Base-by-base conservation (phyloP, 495 filamentous ascomycete genomes). In the Penicillium flavigenum region DNA sequence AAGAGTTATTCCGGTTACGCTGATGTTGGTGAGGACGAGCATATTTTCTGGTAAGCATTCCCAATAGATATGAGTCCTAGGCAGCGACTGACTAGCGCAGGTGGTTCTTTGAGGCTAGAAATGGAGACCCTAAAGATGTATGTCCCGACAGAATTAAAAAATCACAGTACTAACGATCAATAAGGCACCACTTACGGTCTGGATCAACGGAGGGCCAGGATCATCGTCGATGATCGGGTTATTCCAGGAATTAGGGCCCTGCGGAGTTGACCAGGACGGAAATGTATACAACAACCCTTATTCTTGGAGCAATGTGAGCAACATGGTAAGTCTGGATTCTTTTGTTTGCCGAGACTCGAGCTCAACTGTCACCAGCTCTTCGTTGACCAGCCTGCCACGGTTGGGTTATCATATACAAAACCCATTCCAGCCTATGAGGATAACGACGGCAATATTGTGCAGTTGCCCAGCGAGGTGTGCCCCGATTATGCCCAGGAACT, bases 1-100 rank as follows among this genome's bases (percentile, higher is more conserved):
- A 86, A 86, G 66, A 84, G 80, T 54, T 88, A 83, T 67, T 82
- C 81, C 26, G 86, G 86, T 4, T 89, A 88, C 59, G 81, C 84
- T 12, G 86, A 88, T 70, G 78, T 88, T 32, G 74, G 61, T 2
- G 80, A 82, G 49, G 64, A 84, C 61, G 67, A 86, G 63, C 86
- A 88, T 61, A 83, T 85, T 44, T 88, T 87, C 71, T 88, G 78
- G 63, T 65, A 45, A 59, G 52, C 17, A 14, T 22, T 36, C 20
- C n/a, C n/a, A 7, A 38, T 54, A 16, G 20, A n/a, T 2, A 8
- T 17, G 36, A 17, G 36, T 7, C 36, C 36, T 9, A 39, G 36
- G 6, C 36, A 39, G 16, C 36, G 36, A 10, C 16, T 60, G 26
- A 57, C 41, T 11, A 6, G 5, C 0, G 48, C 45, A 65, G 63